Evolutionary conservation across 179 eudicot genomes (phyloP).

Genomic region (Dionaea muscipula): DNA sequence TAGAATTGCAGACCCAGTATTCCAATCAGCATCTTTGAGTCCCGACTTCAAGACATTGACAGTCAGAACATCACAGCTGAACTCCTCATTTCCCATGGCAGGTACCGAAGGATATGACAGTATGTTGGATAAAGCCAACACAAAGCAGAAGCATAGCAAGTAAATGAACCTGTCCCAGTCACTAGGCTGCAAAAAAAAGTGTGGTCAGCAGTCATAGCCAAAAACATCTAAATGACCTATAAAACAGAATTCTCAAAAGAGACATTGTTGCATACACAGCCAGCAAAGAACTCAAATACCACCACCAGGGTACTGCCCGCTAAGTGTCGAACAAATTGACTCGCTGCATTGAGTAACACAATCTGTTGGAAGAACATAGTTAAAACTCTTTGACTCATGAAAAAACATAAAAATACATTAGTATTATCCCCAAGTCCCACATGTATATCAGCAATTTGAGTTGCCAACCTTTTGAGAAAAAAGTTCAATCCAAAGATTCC

Average conservation of each 20-base stretch:
- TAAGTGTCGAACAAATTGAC: conserved; percentile 44
- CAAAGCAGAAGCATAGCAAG: conserved; percentile 40
- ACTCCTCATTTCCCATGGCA: conserved; percentile 13
- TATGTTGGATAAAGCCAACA: conserved; percentile 28
- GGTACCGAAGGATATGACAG: conserved; percentile 19
- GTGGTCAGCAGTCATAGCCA: conserved; percentile 6
- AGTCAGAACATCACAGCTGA: conserved; percentile 12
- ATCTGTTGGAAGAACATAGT: conserved; percentile 21
- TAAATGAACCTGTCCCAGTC: conserved; percentile 30
- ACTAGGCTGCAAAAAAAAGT: conserved; percentile 31
- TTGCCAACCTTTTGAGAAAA: too few relatives aligned
- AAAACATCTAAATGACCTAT: background rate
- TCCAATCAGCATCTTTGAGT: conserved; percentile 36
- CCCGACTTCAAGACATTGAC: conserved; percentile 12
- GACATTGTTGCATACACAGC: conserved; percentile 28
- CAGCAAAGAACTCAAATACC: conserved; percentile 38
- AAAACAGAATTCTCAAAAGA: background rate
- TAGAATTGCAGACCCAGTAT: conserved; percentile 34
- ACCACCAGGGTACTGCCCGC: conserved; percentile 44
- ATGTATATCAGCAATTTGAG: background rate
- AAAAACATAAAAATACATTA: background rate
- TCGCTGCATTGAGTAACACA: conserved; percentile 26
- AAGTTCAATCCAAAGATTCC: too few relatives aligned
- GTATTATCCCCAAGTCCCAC: background rate
- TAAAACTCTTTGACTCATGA: conserved; percentile 6